Evolutionary conservation across 108 stramenopile genomes (phyloP), one percentile per base, ranked within the genome.

Genomic region (Fistulifera solaris): DNA sequence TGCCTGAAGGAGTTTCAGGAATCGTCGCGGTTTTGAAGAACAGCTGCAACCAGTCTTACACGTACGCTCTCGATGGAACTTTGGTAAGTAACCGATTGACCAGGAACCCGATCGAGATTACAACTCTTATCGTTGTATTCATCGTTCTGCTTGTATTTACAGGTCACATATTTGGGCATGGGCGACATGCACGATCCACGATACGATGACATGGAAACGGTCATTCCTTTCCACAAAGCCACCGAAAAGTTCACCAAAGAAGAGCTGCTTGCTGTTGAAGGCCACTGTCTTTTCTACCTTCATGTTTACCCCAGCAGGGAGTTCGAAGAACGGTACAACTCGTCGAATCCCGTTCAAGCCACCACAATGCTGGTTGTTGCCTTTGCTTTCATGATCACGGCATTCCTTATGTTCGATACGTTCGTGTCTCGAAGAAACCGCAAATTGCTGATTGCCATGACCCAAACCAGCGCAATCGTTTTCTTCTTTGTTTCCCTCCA

Each of bases 401-500:
- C 58, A 0, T 73, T 65, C 46, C 31, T 63, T 1, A 14, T 60
- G 15, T 74, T 70, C 45, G 73, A 74, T 39, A 26, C 41, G 0
- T 26, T 62, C 14, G 73, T 74, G 7, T 26, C 47, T 18, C 47
- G 24, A 38, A 63, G 73, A 11, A 68, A 74, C 31, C 60, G 56
- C 14, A 74, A 62, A 41, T 19, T 69, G 14, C 42, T 74, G 28
- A 27, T 50, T 21, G 41, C 35, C n/a, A 66, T 66, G 6, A 56
- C 43, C 17, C 58, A 40, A 42, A 54, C 58, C 0, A 38, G 40
- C 16, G 60, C 49, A 17, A 62, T 75, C 31, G 69, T 75, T 10
- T 58, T n/a, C 69, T 2, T 71, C 69, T n/a, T 54, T 75, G 8
- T 70, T 75, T 27, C 73, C 73, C 18, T 59, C 39, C 4, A 44